Percentiles rank a stretch among this genome's conserved stretches.
phyloP scores from a whole-genome alignment of 129 eudicot species.

The Flaveria robusta region DNA sequence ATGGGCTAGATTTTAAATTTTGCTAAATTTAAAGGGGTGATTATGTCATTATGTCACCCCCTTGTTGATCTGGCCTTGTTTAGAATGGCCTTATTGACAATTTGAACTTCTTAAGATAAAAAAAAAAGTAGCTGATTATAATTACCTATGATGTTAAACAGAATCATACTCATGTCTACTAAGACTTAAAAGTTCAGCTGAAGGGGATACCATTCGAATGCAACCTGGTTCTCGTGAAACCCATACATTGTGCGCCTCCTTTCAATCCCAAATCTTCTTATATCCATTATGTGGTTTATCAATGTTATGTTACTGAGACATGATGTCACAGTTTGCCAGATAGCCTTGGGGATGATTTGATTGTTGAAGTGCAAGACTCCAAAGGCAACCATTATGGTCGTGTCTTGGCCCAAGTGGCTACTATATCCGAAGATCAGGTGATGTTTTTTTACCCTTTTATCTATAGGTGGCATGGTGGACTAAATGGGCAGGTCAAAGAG shows the following conservation, averaged over 20 bases:
- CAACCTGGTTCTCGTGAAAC: slow-evolving; percentile 88
- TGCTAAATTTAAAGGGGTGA: background rate
- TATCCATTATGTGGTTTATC: slow-evolving; percentile 7
- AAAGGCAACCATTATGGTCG: slow-evolving; percentile 75
- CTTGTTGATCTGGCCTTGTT: background rate
- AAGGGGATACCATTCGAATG: slow-evolving; percentile 74
- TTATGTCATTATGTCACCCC: too few species aligned
- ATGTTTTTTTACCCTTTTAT: background rate
- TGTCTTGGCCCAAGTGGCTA: slow-evolving; percentile 79
- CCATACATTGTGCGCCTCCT: slow-evolving; percentile 65
- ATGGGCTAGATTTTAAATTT: background rate
- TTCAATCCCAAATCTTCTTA: slow-evolving; percentile 7
- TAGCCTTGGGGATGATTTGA: slow-evolving; percentile 74
- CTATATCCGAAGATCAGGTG: slow-evolving; percentile 82
- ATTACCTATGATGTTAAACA: slow-evolving; percentile 33
- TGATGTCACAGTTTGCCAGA: slow-evolving; percentile 74
- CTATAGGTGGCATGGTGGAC: background rate
- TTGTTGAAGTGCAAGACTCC: slow-evolving; percentile 78
- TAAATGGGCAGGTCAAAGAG: background rate
- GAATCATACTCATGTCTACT: slow-evolving; percentile 65
- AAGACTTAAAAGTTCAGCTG: slow-evolving; percentile 76
- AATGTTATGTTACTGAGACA: slow-evolving; percentile 25
- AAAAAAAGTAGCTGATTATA: slow-evolving; percentile 10
- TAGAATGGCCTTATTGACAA: background rate
- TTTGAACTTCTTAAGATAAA: background rate